phyloP scores from a whole-genome alignment of 495 filamentous ascomycete genomes.

The Cenococcum geophilum region DNA sequence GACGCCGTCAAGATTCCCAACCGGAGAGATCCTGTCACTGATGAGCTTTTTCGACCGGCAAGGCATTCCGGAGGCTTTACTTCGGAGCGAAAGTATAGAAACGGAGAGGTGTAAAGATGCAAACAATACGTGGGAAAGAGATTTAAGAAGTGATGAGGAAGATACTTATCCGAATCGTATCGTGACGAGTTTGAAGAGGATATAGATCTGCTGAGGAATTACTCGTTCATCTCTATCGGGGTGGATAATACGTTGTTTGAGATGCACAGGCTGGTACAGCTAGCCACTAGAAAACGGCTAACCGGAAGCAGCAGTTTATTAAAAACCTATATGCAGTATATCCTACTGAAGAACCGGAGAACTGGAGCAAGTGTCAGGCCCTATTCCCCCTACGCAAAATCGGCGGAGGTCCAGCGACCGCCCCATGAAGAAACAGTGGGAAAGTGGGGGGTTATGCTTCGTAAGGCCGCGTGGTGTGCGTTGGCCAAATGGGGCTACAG shows the following conservation, averaged over 20 bases:
- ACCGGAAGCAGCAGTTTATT: conserved; percentile 38
- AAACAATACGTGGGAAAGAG: background rate
- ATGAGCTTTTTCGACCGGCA: conserved; percentile 24
- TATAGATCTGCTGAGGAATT: conserved; percentile 12
- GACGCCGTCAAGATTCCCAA: conserved; percentile 15
- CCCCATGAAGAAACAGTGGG: background rate
- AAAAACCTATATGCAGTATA: conserved; percentile 37
- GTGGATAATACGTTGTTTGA: conserved; percentile 33
- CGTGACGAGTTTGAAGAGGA: conserved; percentile 18
- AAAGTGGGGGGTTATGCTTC: background rate
- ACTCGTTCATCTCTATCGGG: conserved; percentile 19
- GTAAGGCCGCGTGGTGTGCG: background rate
- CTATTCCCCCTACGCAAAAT: conserved; percentile 33
- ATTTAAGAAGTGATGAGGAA: conserved; percentile 3
- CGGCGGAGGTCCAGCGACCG: background rate
- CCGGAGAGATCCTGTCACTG: conserved; percentile 29
- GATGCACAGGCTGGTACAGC: conserved; percentile 47
- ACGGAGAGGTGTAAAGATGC: background rate
- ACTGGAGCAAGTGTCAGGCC: conserved; percentile 25
- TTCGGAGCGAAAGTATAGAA: conserved; percentile 11
- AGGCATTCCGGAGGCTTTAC: conserved; percentile 17
- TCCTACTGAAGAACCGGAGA: conserved; percentile 35
- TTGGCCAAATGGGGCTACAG: background rate
- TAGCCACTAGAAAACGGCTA: conserved; percentile 44
- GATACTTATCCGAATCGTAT: background rate